Conservation (phyloP, 2,329 filamentous ascomycete genomes). For the Ophiostoma australiae region DNA sequence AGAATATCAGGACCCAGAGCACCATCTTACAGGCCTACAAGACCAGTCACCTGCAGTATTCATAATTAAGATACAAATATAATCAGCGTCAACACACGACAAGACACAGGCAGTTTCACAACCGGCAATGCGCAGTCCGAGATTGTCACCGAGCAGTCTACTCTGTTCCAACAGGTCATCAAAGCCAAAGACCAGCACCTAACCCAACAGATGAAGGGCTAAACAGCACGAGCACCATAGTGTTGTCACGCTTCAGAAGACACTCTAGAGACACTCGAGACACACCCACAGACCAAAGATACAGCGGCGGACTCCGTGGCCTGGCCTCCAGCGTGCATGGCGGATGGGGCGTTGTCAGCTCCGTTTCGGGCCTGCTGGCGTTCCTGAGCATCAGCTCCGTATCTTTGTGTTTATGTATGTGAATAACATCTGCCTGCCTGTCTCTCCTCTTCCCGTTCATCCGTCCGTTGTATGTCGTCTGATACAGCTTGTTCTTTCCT, state of each 20-base stretch:
- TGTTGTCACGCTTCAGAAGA: background rate
- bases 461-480: background rate
- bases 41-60: too few relatives aligned
- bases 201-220: background rate
- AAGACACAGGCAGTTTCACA: background rate
- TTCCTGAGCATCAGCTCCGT: background rate
- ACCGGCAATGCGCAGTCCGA: background rate
- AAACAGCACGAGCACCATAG: background rate
- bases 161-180: background rate
- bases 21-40: too few relatives aligned
- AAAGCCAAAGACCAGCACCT: background rate
- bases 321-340: background rate
- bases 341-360: background rate
- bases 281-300: background rate
- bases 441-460: background rate
- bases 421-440: too few relatives aligned
- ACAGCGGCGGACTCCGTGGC: background rate
- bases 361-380: background rate
- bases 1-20: too few relatives aligned
- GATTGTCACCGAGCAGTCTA: background rate
- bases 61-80: background rate
- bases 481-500: conserved; percentile 5
- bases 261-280: background rate
- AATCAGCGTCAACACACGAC: too few relatives aligned
- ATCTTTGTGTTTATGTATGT: background rate